A percentile compares a stretch with the other conserved stretches of the same genome.
These are phyloP conservation scores for Lonicera japonica DNA, from an alignment of 129 eudicot genomes.

Conservation along the genomic window DNA sequence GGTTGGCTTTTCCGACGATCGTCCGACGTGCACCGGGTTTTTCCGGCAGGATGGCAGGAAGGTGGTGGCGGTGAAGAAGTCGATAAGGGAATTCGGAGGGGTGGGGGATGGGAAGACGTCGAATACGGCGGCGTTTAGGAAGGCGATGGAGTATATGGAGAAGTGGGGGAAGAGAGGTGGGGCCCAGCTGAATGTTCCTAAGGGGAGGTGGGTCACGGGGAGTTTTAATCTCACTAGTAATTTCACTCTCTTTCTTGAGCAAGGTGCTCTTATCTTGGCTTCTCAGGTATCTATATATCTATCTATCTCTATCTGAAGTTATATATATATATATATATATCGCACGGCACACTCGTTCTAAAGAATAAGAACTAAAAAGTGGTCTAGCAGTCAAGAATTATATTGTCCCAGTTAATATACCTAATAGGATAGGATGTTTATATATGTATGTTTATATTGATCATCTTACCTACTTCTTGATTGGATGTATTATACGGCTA, in stretches of 20 bases:
- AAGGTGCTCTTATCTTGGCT: conserved; percentile 89
- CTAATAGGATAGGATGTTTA: too few relatives aligned
- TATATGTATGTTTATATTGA: too few relatives aligned
- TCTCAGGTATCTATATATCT: conserved; percentile 48
- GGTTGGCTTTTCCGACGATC: conserved; percentile 6
- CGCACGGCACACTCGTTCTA: neutral
- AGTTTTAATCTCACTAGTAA: conserved; percentile 83
- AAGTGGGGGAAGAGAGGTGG: conserved; percentile 54
- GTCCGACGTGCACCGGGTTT: conserved; percentile 32
- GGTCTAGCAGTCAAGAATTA: too few relatives aligned
- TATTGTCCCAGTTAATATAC: too few relatives aligned
- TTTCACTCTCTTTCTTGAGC: conserved; percentile 80
- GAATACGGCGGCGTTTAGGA: conserved; percentile 82
- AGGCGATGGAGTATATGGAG: conserved; percentile 52
- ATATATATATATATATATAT: neutral
- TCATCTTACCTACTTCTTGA: neutral
- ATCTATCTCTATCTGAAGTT: neutral
- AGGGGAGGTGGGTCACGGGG: conserved; percentile 85
- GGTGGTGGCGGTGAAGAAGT: conserved; percentile 51
- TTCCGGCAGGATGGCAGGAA: conserved; percentile 37
- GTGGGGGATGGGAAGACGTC: conserved; percentile 92
- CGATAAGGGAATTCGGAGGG: conserved; percentile 76
- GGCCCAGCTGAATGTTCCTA: conserved; percentile 74
- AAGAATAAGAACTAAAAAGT: neutral
- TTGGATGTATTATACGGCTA: too few relatives aligned